These are phyloP conservation scores for Eucalyptus tenuipes DNA, from an alignment of 345 rosid genomes.

Conservation along the genomic window DNA sequence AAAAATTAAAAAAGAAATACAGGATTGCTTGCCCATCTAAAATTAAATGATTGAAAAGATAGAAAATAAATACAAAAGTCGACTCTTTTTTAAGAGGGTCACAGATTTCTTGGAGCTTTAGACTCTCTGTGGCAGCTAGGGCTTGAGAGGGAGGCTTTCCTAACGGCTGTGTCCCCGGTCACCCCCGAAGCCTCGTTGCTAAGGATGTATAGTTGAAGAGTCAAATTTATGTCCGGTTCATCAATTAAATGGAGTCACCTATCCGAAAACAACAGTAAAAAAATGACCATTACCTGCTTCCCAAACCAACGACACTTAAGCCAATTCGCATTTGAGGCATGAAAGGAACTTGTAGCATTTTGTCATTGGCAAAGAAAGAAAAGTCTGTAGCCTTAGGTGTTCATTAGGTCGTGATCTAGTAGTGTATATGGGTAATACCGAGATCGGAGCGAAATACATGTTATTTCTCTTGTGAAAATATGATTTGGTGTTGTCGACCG, in stretches of 20 bases:
- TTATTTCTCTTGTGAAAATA: neutral
- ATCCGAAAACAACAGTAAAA: neutral
- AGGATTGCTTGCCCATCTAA: neutral
- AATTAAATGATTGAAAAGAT: neutral
- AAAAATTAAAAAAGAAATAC: neutral
- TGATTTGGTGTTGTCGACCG: neutral
- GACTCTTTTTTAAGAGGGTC: neutral
- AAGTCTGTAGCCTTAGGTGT: neutral
- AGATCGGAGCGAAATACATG: neutral
- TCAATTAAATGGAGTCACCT: neutral
- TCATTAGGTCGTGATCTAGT: neutral
- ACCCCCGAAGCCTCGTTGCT: neutral
- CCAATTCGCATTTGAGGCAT: neutral
- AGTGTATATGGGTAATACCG: neutral
- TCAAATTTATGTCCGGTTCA: neutral
- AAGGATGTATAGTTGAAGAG: neutral
- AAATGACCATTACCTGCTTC: neutral
- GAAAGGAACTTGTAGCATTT: neutral
- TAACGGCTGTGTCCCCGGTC: neutral
- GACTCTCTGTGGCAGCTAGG: neutral
- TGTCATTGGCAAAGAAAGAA: neutral
- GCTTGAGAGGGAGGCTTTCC: neutral
- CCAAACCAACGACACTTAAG: neutral
- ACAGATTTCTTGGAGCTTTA: neutral
- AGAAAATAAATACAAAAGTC: neutral